Conservation (phyloP, 2,329 filamentous ascomycete species). For the Drechslerella dactyloides region DNA sequence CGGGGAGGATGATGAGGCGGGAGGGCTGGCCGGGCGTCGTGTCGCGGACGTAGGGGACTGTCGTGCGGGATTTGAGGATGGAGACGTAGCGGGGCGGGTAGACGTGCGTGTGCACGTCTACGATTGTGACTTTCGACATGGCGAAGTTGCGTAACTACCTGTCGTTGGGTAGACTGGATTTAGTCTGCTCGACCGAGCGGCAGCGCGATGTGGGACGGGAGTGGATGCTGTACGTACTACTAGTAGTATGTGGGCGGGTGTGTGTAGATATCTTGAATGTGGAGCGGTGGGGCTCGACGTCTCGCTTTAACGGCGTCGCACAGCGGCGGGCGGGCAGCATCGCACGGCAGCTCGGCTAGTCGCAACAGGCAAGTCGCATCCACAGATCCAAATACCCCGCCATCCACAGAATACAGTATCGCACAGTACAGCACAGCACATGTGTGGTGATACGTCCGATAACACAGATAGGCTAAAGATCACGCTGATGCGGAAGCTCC, state of each 20-base stretch:
- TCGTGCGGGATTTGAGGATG: slow-evolving; percentile 66
- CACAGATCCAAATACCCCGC: not conserved
- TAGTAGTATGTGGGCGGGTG: too few relatives aligned
- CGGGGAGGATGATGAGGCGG: slow-evolving; percentile 71
- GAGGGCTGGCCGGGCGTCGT: slow-evolving; percentile 60
- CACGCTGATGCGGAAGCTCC: too few relatives aligned
- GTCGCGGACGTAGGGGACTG: slow-evolving; percentile 73
- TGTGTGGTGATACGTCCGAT: too few relatives aligned
- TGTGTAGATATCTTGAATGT: not conserved
- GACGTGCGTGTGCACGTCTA: slow-evolving; percentile 74
- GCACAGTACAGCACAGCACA: too few relatives aligned
- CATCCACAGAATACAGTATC: too few relatives aligned
- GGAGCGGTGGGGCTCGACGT: not conserved
- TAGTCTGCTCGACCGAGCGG: too few relatives aligned
- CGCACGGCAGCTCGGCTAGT: slow-evolving; percentile 7
- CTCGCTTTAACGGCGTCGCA: slow-evolving; percentile 7
- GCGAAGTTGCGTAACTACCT: slow-evolving; percentile 2
- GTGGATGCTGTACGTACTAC: too few relatives aligned
- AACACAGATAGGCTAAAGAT: too few relatives aligned
- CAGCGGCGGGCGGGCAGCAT: not conserved
- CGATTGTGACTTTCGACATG: slow-evolving; percentile 59
- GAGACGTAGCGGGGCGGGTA: slow-evolving; percentile 70
- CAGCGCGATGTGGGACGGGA: too few relatives aligned
- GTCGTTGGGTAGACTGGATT: too few relatives aligned
- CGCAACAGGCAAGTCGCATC: slow-evolving; percentile 30